Evolutionary conservation across 306 rosid genomes (phyloP).

Genomic region (Glycyrrhiza uralensis): DNA sequence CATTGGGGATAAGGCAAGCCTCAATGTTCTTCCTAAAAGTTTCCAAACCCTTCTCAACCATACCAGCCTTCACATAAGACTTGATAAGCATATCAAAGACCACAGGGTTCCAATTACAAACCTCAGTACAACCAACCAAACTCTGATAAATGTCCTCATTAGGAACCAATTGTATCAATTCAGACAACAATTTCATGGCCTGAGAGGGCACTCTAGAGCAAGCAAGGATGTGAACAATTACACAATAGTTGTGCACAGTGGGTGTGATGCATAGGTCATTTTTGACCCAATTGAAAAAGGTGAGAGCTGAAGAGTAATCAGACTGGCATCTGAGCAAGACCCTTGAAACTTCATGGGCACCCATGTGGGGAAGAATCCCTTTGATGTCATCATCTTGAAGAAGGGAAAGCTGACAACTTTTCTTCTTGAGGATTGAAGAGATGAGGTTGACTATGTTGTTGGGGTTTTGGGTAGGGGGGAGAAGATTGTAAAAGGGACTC

Average conservation of each 20-base stretch:
- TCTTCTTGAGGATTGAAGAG: conserved; percentile 49
- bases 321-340: conserved; percentile 77
- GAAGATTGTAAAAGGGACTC: conserved; percentile 75
- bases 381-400: conserved; percentile 51
- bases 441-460: conserved; percentile 69
- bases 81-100: conserved; percentile 73
- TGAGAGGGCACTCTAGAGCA: conserved; percentile 60
- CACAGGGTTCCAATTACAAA: conserved; percentile 83
- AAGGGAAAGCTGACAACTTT: conserved; percentile 33
- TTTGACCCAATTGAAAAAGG: conserved; percentile 72
- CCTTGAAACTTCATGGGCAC: conserved; percentile 63
- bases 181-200: conserved; percentile 62
- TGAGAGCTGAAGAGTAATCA: conserved; percentile 60
- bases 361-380: conserved; percentile 61
- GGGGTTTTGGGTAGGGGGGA: conserved; percentile 76
- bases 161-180: conserved; percentile 47
- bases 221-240: conserved; percentile 54
- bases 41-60: conserved; percentile 57
- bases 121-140: conserved; percentile 47
- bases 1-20: conserved; percentile 64
- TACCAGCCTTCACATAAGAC: conserved; percentile 71
- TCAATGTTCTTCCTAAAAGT: conserved; percentile 54
- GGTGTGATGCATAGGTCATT: conserved; percentile 52
- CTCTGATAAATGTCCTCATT: conserved; percentile 46
- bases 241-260: conserved; percentile 55